Evolutionary conservation across 2,329 filamentous ascomycete genomes (phyloP).

Genomic region (Arthrobotrys sinensis): DNA sequence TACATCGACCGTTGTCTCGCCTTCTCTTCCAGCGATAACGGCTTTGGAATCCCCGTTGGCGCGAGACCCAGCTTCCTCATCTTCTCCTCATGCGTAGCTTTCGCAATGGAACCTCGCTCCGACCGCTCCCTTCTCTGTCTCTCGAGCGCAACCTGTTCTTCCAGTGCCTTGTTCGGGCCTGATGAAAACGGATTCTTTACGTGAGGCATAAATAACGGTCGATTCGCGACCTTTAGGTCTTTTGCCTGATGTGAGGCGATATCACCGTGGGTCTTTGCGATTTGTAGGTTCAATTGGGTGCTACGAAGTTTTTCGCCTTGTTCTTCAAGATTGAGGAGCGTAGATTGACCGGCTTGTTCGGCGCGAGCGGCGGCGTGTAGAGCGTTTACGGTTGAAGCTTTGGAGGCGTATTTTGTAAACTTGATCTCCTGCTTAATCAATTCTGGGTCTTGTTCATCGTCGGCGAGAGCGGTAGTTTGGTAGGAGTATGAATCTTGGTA

Average conservation of each 20-base stretch:
- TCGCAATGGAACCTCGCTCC: conserved; percentile 5
- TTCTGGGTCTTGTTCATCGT: conserved; percentile 79
- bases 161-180: conserved; percentile 5
- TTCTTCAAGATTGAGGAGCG: conserved; percentile 79
- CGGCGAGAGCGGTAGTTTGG: conserved; percentile 69
- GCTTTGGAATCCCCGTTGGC: conserved; percentile 10
- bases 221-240: conserved; percentile 66
- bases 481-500: conserved; percentile 21
- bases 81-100: conserved; percentile 27
- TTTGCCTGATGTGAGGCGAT: conserved; percentile 66
- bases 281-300: conserved; percentile 85
- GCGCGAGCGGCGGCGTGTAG: conserved; percentile 78
- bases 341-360: conserved; percentile 79
- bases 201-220: conserved; percentile 39
- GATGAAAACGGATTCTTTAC: conserved; percentile 39
- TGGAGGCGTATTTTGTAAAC: conserved; percentile 82
- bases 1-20: conserved; percentile 78
- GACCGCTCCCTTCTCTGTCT: conserved; percentile 70
- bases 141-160: conserved; percentile 22
- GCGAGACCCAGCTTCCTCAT: conserved; percentile 28
- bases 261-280: conserved; percentile 72
- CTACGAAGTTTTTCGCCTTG: conserved; percentile 87
- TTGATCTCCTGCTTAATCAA: conserved; percentile 81
- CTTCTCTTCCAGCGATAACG: conserved; percentile 3
- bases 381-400: conserved; percentile 79